Evolutionary conservation across 768 basidiomycete species (phyloP).

Genomic region (Kwoniella dendrophila): DNA sequence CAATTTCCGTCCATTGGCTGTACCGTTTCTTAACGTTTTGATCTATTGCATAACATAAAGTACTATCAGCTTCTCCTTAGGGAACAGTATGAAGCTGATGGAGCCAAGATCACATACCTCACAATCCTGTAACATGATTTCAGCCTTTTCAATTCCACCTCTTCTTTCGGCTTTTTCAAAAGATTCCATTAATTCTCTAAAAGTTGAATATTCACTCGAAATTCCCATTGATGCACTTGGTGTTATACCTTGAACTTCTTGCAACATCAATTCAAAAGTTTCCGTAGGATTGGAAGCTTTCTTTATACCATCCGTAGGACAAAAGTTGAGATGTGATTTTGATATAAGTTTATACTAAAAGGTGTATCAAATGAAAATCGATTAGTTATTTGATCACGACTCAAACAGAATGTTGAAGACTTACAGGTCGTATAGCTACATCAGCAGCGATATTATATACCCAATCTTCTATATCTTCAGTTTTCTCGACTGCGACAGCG

Average conservation of each 20-base stretch:
- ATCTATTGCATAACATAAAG: slow-evolving; percentile 20
- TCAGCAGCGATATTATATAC: slow-evolving; percentile 50
- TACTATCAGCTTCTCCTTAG: neutral
- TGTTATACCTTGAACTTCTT: slow-evolving; percentile 54
- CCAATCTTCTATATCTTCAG: slow-evolving; percentile 52
- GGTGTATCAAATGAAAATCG: slow-evolving; percentile 9
- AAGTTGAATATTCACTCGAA: slow-evolving; percentile 39
- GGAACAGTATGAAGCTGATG: neutral
- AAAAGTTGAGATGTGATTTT: slow-evolving; percentile 53
- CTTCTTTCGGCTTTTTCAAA: slow-evolving; percentile 47
- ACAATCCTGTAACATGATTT: slow-evolving; percentile 45
- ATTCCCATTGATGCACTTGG: slow-evolving; percentile 47
- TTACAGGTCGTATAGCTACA: slow-evolving; percentile 49
- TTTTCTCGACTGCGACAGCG: slow-evolving; percentile 47
- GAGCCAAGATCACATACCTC: slow-evolving; percentile 34
- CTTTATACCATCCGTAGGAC: slow-evolving; percentile 35
- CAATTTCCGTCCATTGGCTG: slow-evolving; percentile 35
- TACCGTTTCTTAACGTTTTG: slow-evolving; percentile 37
- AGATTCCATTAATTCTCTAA: slow-evolving; percentile 48
- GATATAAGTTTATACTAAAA: slow-evolving; percentile 48
- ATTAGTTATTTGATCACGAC: neutral
- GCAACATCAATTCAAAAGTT: slow-evolving; percentile 53
- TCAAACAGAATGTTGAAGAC: slow-evolving; percentile 16
- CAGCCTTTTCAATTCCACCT: slow-evolving; percentile 30
- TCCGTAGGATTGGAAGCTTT: slow-evolving; percentile 38